phyloP scores from a whole-genome alignment of 2,329 filamentous ascomycete species.

The Fusarium mangiferae region DNA sequence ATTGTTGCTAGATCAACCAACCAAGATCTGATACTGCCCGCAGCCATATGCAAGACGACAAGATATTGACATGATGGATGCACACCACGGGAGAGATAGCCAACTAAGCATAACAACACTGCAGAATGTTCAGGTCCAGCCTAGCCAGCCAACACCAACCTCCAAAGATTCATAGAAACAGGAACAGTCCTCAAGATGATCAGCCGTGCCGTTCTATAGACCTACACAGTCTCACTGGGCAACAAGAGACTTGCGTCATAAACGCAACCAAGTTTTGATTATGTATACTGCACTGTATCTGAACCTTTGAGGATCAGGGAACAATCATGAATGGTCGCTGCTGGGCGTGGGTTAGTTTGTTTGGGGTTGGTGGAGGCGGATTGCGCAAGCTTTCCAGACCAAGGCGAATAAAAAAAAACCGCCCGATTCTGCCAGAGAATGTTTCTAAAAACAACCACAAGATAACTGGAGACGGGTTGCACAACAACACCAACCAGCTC shows the following conservation, averaged over 20 bases:
- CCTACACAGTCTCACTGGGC: not conserved
- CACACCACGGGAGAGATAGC: conserved; percentile 15
- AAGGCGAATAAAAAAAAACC: conserved; percentile 6
- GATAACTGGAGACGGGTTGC: conserved; percentile 16
- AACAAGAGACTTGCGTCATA: conserved; percentile 27
- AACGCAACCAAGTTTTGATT: conserved; percentile 6
- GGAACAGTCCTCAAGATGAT: not conserved
- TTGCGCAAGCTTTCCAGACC: conserved; percentile 33
- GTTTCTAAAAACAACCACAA: conserved; percentile 22
- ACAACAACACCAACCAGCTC: not conserved
- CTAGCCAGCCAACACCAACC: not conserved
- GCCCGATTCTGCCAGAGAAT: not conserved
- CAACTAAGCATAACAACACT: conserved; percentile 2
- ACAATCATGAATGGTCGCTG: not conserved
- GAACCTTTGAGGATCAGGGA: conserved; percentile 8
- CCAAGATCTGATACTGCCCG: conserved; percentile 9
- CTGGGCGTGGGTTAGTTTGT: conserved; percentile 14
- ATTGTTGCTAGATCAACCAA: conserved; percentile 19
- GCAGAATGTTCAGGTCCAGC: not conserved
- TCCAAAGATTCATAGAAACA: not conserved
- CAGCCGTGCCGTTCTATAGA: not conserved
- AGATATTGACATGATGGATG: conserved; percentile 24
- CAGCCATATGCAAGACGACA: conserved; percentile 22
- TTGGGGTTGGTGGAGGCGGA: conserved; percentile 29
- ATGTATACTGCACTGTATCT: conserved; percentile 9